Base-by-base conservation (phyloP, 2,329 filamentous ascomycete species). In the Cytospora piceicola region DNA sequence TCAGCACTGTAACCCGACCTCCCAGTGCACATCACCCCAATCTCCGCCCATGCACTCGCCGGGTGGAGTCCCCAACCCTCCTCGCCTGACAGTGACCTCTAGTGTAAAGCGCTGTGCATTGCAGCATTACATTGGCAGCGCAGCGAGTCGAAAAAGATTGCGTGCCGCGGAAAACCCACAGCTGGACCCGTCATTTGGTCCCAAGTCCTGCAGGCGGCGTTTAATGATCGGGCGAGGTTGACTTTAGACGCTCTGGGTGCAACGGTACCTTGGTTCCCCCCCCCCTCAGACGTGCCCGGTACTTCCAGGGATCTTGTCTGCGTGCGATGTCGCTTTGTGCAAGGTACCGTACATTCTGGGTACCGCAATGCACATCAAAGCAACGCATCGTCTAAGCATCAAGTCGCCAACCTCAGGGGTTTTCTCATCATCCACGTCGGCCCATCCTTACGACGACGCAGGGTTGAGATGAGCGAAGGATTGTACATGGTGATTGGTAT, bases 91-190 rank as follows among this genome's bases (percentile, higher is more conserved):
- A 51, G 20, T n/a, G 39, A 51, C 57, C n/a, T n/a, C n/a, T n/a
- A n/a, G n/a, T 17, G 39, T 30, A 51, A 64, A 64, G 65, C 61
- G 61, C 52, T 51, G 60, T 67, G 61, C 65, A 58, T 64, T 64
- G 59, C 65, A 61, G 56, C 61, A 64, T 64, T 64, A 56, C 60
- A 66, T 66, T 66, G 64, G 64, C 49, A 30, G 64, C 64, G 56
- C 56, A 62, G n/a, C 57, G 30, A 56, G 24, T 64, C 57, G n/a
- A 56, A 61, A 60, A 24, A 61, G 64, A 67, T 64, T 67, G 57
- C 61, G 57, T 24, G 22, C 52, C 52, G 14, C 52, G 11, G 11
- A 27, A 15, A 54, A 29, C 29, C 52, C 52, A 39, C 46, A 20
- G 17, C 20, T 34, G 20, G n/a, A 15, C 39, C 17, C 24, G 17